Evolutionary conservation across 768 basidiomycete genomes (phyloP), one percentile per base, ranked within the genome.

Genomic region (Podaxis carcinomalis): DNA sequence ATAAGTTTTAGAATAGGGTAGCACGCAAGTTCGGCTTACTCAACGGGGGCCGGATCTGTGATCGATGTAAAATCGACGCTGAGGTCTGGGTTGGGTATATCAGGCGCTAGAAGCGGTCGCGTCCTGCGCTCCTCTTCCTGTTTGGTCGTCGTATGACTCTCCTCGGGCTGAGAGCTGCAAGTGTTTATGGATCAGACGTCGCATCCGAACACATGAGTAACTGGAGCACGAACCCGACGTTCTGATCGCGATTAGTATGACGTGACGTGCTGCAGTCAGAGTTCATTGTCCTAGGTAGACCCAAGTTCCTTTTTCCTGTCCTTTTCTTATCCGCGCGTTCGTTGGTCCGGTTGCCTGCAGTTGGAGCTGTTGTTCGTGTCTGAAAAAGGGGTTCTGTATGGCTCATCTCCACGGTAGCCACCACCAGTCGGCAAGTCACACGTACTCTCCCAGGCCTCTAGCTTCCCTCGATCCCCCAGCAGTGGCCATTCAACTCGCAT

Each of bases 21-120:
- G 57, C 42, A 44, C 42, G 5, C n/a, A 59, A 58, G 68, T 59
- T 66, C 59, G 61, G 81, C 84, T 82, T 77, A 86, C 85, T 78
- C 78, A 62, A 74, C 73, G 58, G 66, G 73, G 53, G 70, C 63
- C 23, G 69, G 62, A 62, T 73, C 75, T 67, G 84, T 67, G 65
- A 85, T 80, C 44, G 74, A 72, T 54, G 79, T 75, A 62, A 76
- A 63, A 54, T 83, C 79, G 63, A 80, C 68, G 56, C 72, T 74
- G 63, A 83, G 72, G 59, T 79, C 77, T 51, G 77, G 59, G 19
- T 72, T 68, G 54, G 84, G 85, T 63, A 88, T 85, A 63, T 84
- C 80, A 62, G 85, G 84, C 56, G 42, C 35, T 11, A 61, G 53
- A 40, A 39, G 44, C 5, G 44, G 50, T 13, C 14, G 28, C 23